Conservation (phyloP, 805 yeast genomes). For the Schizosaccharomyces osmophilus region DNA sequence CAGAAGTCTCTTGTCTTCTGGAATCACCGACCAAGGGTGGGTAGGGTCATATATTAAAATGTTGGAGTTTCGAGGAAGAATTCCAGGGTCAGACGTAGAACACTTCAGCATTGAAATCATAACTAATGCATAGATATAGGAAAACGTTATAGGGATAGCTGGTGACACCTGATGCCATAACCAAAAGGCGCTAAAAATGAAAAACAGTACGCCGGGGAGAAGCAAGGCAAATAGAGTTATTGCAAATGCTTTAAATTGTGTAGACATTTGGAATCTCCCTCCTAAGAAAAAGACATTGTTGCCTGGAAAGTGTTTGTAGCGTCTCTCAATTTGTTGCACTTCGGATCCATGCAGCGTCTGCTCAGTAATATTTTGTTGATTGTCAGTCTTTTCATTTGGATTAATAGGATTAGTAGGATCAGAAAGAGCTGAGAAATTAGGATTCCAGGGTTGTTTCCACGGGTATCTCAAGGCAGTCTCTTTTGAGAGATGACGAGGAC, state of each 20-base stretch:
- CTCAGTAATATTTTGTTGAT: not conserved
- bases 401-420: not conserved
- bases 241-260: not conserved
- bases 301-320: not conserved
- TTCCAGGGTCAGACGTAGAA: constrained; percentile 1
- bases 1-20: not conserved
- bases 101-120: not conserved
- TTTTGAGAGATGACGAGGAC: not conserved
- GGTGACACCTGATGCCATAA: constrained; percentile 1
- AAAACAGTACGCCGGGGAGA: not conserved
- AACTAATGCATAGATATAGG: not conserved
- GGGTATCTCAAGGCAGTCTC: not conserved
- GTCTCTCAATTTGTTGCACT: not conserved
- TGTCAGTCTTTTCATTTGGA: not conserved
- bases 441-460: not conserved
- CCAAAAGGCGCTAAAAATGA: not conserved
- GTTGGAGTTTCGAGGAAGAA: not conserved
- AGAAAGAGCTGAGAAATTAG: not conserved
- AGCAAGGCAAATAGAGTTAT: not conserved
- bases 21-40: not conserved
- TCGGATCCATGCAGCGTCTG: not conserved
- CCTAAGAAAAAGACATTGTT: not conserved
- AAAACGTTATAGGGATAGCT: not conserved
- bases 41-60: not conserved
- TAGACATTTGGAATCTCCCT: not conserved